Percentiles rank a stretch among this genome's conserved stretches.
These are phyloP conservation scores for Posidonia oceanica DNA, from an alignment of 116 monocot species.

Conservation along the genomic window DNA sequence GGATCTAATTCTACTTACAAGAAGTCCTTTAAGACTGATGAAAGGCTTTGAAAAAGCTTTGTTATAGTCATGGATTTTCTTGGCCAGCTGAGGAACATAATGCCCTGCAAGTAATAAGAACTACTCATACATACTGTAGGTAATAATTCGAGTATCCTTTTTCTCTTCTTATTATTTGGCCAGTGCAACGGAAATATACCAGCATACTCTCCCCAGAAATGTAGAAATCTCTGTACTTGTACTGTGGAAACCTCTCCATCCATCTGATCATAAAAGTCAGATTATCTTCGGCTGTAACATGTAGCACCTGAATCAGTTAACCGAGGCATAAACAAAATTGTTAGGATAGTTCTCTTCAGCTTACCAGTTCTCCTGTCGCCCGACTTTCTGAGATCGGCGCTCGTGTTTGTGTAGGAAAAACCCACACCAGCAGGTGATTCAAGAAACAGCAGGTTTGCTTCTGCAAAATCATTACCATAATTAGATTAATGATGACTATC, in stretches of 20 bases:
- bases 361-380: constrained; percentile 77
- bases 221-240: constrained; percentile 79
- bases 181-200: constrained; percentile 20
- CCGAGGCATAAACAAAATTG: too few relatives aligned
- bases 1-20: constrained; percentile 34
- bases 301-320: background rate
- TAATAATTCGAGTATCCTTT: background rate
- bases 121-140: background rate
- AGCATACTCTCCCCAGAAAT: constrained; percentile 92
- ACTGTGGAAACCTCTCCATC: constrained; percentile 83
- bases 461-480: constrained; percentile 18
- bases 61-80: constrained; percentile 66
- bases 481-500: background rate
- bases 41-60: constrained; percentile 40
- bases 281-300: constrained; percentile 64
- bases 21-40: constrained; percentile 82
- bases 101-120: constrained; percentile 39
- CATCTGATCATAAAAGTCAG: constrained; percentile 64
- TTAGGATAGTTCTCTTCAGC: background rate
- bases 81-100: constrained; percentile 92
- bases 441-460: constrained; percentile 81
- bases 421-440: constrained; percentile 96
- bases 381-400: constrained; percentile 64
- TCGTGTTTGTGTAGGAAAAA: constrained; percentile 88
- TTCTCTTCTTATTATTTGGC: background rate